These are phyloP conservation scores for Flaveria trinervia DNA, from an alignment of 129 eudicot genomes.

Conservation along the genomic window DNA sequence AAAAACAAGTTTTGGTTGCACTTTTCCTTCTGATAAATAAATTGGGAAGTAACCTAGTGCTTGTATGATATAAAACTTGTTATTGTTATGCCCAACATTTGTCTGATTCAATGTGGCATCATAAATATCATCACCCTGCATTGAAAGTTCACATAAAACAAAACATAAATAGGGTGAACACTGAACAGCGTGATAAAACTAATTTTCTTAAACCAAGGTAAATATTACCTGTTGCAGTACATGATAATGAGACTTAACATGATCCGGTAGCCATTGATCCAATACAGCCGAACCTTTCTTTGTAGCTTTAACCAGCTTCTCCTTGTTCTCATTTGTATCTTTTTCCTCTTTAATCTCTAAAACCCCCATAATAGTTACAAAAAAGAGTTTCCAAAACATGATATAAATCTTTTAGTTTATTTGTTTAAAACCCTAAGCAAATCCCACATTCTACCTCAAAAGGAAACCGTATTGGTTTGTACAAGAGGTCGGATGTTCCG, in stretches of 20 bases:
- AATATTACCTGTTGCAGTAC: slow-evolving; percentile 67
- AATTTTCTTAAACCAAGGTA: background rate
- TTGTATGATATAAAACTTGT: slow-evolving; percentile 91
- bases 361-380: slow-evolving; percentile 4
- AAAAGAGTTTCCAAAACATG: background rate
- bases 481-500: background rate
- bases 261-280: slow-evolving; percentile 76
- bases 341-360: slow-evolving; percentile 44
- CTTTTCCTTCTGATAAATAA: background rate
- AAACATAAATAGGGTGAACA: background rate
- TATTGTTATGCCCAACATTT: slow-evolving; percentile 89
- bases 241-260: slow-evolving; percentile 79
- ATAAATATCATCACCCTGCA: slow-evolving; percentile 72
- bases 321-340: slow-evolving; percentile 42
- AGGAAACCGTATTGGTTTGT: background rate
- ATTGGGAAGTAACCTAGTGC: slow-evolving; percentile 57
- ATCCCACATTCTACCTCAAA: background rate
- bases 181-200: background rate
- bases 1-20: background rate
- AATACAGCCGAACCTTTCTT: slow-evolving; percentile 93
- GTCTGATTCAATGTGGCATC: slow-evolving; percentile 98
- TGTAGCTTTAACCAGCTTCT: slow-evolving; percentile 72
- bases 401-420: background rate
- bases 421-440: background rate
- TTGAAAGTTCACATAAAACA: background rate